These are phyloP conservation scores for Ceratopteris richardii DNA, from an alignment of 75 land plant genomes.

Conservation along the genomic window DNA sequence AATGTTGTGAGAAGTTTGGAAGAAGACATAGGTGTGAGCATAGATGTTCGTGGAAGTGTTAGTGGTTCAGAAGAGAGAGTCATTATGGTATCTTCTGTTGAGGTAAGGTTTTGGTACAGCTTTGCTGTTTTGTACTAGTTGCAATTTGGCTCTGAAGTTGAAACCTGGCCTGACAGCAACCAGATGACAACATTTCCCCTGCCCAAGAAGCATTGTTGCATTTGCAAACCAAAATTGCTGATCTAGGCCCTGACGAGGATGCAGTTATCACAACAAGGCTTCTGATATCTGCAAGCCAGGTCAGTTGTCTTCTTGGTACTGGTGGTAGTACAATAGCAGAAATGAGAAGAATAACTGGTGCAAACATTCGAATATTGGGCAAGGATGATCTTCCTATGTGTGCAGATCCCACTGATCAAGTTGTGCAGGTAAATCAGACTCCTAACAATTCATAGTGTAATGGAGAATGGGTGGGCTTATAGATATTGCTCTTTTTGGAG, in stretches of 20 bases:
- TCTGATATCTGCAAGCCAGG: conserved; percentile 59
- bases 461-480: too few species aligned
- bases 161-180: conserved; percentile 38
- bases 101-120: conserved; percentile 35
- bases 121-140: not conserved
- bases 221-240: conserved; percentile 65
- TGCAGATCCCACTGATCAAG: conserved; percentile 51
- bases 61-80: conserved; percentile 48
- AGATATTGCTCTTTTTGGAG: not conserved
- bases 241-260: conserved; percentile 59
- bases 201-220: conserved; percentile 92
- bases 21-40: conserved; percentile 66
- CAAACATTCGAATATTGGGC: conserved; percentile 54
- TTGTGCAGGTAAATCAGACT: conserved; percentile 62
- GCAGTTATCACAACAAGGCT: conserved; percentile 62
- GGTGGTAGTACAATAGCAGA: conserved; percentile 54
- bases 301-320: conserved; percentile 51
- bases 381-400: conserved; percentile 49
- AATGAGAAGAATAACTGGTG: conserved; percentile 46
- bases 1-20: conserved; percentile 48
- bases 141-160: conserved; percentile 1
- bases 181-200: conserved; percentile 82
- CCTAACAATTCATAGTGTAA: not conserved
- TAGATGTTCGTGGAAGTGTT: conserved; percentile 45
- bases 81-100: conserved; percentile 55